Percentiles rank a stretch among this genome's conserved stretches.
Evolutionary conservation across 352 stramenopile species (phyloP).

Genomic region (Phytophthora pseudosyringae): DNA sequence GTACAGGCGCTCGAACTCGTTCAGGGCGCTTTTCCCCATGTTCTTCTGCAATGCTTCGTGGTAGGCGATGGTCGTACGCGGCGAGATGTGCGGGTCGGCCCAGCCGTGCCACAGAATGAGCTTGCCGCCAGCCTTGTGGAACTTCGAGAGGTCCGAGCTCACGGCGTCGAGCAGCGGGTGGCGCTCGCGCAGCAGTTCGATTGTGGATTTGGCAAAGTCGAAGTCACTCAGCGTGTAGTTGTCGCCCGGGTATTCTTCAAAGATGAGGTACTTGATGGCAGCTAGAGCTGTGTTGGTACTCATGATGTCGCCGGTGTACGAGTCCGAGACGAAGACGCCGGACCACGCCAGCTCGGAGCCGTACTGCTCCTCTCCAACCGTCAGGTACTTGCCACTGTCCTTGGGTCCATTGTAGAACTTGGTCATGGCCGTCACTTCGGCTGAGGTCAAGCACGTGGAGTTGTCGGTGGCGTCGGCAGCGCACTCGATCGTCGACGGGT

Average conservation of each 20-base stretch:
- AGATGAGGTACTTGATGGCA: conserved; percentile 50
- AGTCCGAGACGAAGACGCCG: conserved; percentile 45
- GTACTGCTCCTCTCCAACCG: conserved; percentile 50
- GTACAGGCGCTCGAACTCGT: conserved; percentile 54
- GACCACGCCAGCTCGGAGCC: conserved; percentile 52
- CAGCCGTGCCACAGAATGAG: conserved; percentile 57
- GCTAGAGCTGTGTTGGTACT: conserved; percentile 43
- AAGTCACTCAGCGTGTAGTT: conserved; percentile 56
- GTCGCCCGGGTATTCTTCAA: conserved; percentile 40
- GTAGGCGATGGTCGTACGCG: conserved; percentile 50
- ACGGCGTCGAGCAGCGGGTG: conserved; percentile 47
- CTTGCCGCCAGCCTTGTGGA: conserved; percentile 45
- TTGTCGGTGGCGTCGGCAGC: conserved; percentile 33
- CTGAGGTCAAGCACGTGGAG: conserved; percentile 42
- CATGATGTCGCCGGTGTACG: conserved; percentile 31
- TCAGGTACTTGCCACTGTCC: conserved; percentile 40
- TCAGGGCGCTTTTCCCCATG: conserved; percentile 38
- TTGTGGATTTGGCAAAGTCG: conserved; percentile 43
- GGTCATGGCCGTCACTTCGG: conserved; percentile 35
- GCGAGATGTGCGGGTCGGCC: conserved; percentile 57
- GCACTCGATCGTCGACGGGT: conserved; percentile 41
- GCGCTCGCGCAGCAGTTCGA: conserved; percentile 38
- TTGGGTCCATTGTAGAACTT: conserved; percentile 53
- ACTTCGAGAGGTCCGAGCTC: conserved; percentile 44
- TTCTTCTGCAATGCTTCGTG: conserved; percentile 43